A percentile compares a stretch with the other conserved stretches of the same genome.
Conservation (phyloP, 108 stramenopile species). For the Discostella stelligeroides region DNA sequence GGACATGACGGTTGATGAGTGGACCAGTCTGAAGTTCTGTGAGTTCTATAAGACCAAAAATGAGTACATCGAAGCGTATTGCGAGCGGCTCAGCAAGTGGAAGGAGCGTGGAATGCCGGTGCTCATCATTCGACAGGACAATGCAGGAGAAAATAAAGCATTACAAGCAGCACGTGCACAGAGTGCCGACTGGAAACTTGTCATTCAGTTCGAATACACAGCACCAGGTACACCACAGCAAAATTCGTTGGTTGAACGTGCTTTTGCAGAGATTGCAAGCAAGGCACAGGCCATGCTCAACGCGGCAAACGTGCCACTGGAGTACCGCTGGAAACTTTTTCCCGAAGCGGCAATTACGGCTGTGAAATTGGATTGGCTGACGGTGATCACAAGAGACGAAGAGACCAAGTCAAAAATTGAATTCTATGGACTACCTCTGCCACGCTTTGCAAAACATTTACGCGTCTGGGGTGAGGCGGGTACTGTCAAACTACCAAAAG, state of each 20-base stretch:
- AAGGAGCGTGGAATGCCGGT: slow-evolving; percentile 2
- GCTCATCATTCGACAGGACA: slow-evolving; percentile 22
- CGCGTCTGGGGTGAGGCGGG: slow-evolving; percentile 33
- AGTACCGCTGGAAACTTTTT: slow-evolving; percentile 2
- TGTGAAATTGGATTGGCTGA: slow-evolving; percentile 25
- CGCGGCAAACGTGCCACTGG: slow-evolving; percentile 7
- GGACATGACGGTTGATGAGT: slow-evolving; percentile 35
- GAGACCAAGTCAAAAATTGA: slow-evolving; percentile 5
- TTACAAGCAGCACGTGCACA: slow-evolving; percentile 11
- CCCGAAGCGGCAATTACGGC: too few species aligned
- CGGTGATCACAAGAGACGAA: slow-evolving; percentile 14
- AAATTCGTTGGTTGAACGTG: slow-evolving; percentile 34
- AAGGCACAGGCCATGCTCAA: slow-evolving; percentile 17
- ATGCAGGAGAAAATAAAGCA: too few species aligned
- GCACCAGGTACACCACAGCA: slow-evolving; percentile 40
- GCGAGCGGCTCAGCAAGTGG: slow-evolving; percentile 1
- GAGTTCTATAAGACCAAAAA: slow-evolving; percentile 24
- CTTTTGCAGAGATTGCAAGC: slow-evolving; percentile 25
- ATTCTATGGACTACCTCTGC: not conserved
- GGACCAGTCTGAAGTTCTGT: not conserved
- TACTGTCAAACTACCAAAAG: slow-evolving; percentile 9
- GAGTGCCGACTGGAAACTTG: slow-evolving; percentile 18
- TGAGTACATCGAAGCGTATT: not conserved
- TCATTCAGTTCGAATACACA: slow-evolving; percentile 30
- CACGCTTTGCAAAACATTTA: not conserved